These are phyloP conservation scores for Dendryphion nanum DNA, from an alignment of 2,329 filamentous ascomycete genomes.

Conservation along the genomic window DNA sequence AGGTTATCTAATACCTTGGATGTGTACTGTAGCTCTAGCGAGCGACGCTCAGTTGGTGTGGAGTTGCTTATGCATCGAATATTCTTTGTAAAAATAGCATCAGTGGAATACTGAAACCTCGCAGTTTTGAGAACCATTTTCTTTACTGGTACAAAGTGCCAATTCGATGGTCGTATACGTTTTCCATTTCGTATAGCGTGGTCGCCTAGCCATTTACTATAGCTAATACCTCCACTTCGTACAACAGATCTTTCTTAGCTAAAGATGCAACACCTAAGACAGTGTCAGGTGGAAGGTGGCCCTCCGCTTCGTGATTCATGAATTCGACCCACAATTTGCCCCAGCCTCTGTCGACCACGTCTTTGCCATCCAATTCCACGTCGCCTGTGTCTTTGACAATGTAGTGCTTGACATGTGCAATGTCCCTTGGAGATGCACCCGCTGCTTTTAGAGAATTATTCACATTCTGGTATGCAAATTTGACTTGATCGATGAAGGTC, in stretches of 20 bases:
- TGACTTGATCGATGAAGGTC: neutral
- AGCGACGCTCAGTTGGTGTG: too few species aligned
- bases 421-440: conserved; percentile 34
- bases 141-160: too few species aligned
- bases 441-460: conserved; percentile 24
- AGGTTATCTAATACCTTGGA: too few species aligned
- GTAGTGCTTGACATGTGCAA: conserved; percentile 35
- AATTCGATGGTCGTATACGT: too few species aligned
- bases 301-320: conserved; percentile 31
- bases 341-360: conserved; percentile 21
- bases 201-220: conserved; percentile 19
- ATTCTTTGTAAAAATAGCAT: too few species aligned
- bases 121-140: too few species aligned
- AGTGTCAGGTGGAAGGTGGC: conserved; percentile 38
- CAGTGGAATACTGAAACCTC: too few species aligned
- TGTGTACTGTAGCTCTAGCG: too few species aligned
- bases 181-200: too few species aligned
- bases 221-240: conserved; percentile 36
- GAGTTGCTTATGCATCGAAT: too few species aligned
- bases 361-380: conserved; percentile 2
- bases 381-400: conserved; percentile 35
- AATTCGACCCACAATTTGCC: conserved; percentile 34
- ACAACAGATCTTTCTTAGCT: conserved; percentile 28
- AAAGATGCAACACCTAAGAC: conserved; percentile 35
- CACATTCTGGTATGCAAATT: neutral